A percentile compares a stretch with the other conserved stretches of the same genome.
These are phyloP conservation scores for Mycena haematopus DNA, from an alignment of 768 basidiomycete species.

Conservation along the genomic window DNA sequence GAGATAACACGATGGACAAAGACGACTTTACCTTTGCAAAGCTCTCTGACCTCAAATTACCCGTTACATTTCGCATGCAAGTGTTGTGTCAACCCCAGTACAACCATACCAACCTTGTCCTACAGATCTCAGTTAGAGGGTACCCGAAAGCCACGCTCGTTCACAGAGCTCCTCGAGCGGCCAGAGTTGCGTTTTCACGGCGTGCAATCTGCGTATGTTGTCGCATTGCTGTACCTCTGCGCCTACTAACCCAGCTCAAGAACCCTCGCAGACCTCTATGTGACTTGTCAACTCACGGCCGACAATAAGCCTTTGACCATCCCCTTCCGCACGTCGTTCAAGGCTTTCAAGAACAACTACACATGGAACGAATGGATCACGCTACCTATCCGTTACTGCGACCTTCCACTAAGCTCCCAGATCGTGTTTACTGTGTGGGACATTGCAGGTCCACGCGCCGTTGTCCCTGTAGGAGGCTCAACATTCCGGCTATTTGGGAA, in stretches of 20 bases:
- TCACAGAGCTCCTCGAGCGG: constrained; percentile 82
- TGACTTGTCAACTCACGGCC: constrained; percentile 89
- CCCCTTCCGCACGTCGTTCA: constrained; percentile 90
- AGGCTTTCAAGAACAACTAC: constrained; percentile 85
- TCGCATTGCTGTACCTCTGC: constrained; percentile 20
- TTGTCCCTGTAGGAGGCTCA: constrained; percentile 88
- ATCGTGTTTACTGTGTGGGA: constrained; percentile 97
- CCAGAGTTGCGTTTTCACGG: constrained; percentile 87
- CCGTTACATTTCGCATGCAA: constrained; percentile 87
- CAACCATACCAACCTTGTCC: constrained; percentile 3
- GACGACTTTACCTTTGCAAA: constrained; percentile 92
- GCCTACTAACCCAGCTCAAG: constrained; percentile 49
- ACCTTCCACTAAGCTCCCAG: constrained; percentile 88
- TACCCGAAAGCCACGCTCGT: constrained; percentile 67
- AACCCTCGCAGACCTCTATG: constrained; percentile 89
- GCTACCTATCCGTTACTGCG: constrained; percentile 91
- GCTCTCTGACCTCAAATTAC: constrained; percentile 86
- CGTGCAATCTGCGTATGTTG: constrained; percentile 74
- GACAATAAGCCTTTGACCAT: constrained; percentile 94
- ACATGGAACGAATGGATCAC: constrained; percentile 98
- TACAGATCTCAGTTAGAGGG: constrained; percentile 87
- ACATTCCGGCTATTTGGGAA: constrained; percentile 91
- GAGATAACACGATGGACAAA: constrained; percentile 50
- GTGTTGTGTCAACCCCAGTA: constrained; percentile 21
- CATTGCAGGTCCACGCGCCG: constrained; percentile 80